Base-by-base conservation (phyloP, 2,329 filamentous ascomycete species). In the Hypoxylon sp. region DNA sequence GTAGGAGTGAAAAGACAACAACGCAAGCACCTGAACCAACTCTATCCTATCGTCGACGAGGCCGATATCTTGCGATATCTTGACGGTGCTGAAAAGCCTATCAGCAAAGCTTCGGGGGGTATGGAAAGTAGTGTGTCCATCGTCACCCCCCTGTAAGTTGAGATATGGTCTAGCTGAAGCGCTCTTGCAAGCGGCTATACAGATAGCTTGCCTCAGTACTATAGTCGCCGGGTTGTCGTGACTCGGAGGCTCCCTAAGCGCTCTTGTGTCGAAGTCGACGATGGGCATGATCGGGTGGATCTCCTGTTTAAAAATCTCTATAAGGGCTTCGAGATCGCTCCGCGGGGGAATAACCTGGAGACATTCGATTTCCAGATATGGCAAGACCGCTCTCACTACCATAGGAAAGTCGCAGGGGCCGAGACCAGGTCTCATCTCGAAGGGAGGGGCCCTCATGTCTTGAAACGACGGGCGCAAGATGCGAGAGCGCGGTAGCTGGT, bases 1-100 rank as follows among this genome's bases (percentile, higher is more conserved):
- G 23, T 54, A 57, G 4, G 55, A 57, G 27, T 51, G 55, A 7
- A 55, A 47, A 5, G 51, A 41, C 55, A 45, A 50, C 13, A 57
- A 16, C 0, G 46, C 50, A 12, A 55, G 51, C 5, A 55, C 36
- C 34, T 57, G 50, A 15, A 55, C 29, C 3, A 51, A 43, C 11
- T 57, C 50, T 12, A 57, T 7, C 13, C 42, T 51, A 25, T 57
- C 37, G 8, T 50, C 38, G 3, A 55, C 55, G n/a, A 57, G 46
- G 11, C 51, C 55, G 19, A 55, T 57, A 11, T 55, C 51, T 19
- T 51, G 21, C 5, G 36, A 46, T 15, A 57, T 50, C 30, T 55
- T 58, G 9, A 55, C 26, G n/a, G 26, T 36, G 6, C 51, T 43
- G 12, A 55, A 58, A 13, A 51, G 32, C 16, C 43, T 36, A 16